phyloP scores from a whole-genome alignment of 176 grass and related monocot genomes.

The Carex littledalei region DNA sequence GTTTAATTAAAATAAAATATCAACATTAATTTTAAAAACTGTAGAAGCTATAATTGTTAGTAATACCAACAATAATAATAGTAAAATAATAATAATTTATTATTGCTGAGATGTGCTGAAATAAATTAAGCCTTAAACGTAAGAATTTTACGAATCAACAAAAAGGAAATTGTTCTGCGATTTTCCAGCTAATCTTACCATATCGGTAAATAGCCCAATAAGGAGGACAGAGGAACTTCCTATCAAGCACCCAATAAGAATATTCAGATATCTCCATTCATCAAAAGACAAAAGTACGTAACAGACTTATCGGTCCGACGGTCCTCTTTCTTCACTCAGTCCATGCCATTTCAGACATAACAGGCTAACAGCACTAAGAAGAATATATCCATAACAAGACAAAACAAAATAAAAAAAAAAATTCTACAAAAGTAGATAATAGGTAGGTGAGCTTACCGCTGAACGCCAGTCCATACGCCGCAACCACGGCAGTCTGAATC shows the following conservation, averaged over 20 bases:
- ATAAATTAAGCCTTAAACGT: too few relatives aligned
- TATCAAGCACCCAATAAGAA: neutral
- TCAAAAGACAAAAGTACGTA: neutral
- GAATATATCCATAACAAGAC: neutral
- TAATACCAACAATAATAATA: too few relatives aligned
- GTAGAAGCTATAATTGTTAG: too few relatives aligned
- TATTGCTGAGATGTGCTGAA: too few relatives aligned
- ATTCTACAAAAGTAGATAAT: neutral
- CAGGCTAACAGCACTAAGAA: neutral
- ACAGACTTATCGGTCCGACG: neutral
- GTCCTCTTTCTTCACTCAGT: neutral
- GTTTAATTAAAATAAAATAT: too few relatives aligned
- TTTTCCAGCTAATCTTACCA: neutral
- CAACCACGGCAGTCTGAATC: constrained; percentile 53
- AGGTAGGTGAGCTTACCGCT: constrained; percentile 28
- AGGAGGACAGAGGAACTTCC: neutral
- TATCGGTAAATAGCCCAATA: neutral
- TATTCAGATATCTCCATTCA: neutral
- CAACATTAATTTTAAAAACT: too few relatives aligned
- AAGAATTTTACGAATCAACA: too few relatives aligned
- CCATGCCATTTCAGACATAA: neutral
- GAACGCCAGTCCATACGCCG: constrained; percentile 35
- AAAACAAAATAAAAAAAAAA: neutral
- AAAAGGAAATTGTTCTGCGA: too few relatives aligned
- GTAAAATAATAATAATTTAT: too few relatives aligned